Percentiles rank a stretch among this genome's conserved stretches.
These are phyloP conservation scores for Lentinula novae-zelandiae DNA, from an alignment of 1,284 basidiomycete genomes.

Conservation along the genomic window DNA sequence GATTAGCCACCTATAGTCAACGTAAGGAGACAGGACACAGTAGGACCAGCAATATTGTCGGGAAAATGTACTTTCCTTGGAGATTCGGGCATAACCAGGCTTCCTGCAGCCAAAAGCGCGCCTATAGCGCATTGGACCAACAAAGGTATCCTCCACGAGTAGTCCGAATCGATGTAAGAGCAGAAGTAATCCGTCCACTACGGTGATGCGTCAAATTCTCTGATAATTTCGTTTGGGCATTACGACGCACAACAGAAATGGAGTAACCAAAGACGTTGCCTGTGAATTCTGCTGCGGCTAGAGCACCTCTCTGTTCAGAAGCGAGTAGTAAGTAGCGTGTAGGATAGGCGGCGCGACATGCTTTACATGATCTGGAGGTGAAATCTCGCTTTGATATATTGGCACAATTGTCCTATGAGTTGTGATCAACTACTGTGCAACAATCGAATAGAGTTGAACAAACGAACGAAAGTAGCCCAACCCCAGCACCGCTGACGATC, in stretches of 20 bases:
- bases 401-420: conserved; percentile 85
- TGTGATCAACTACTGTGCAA: background rate
- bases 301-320: conserved; percentile 60
- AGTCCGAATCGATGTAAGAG: conserved; percentile 80
- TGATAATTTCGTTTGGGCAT: background rate
- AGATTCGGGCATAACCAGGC: conserved; percentile 90
- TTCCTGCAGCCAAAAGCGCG: conserved; percentile 78
- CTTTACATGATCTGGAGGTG: conserved; percentile 86
- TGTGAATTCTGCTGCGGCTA: conserved; percentile 97
- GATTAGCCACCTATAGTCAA: conserved; percentile 74
- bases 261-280: conserved; percentile 93
- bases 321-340: background rate
- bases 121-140: conserved; percentile 89
- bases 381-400: conserved; percentile 97
- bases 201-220: background rate
- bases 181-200: conserved; percentile 96
- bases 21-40: background rate
- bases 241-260: conserved; percentile 75
- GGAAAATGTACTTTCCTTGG: conserved; percentile 56
- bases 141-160: conserved; percentile 83
- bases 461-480: conserved; percentile 88
- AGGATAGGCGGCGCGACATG: background rate
- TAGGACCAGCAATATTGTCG: background rate
- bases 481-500: conserved; percentile 88
- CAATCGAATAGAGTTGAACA: conserved; percentile 25